Base-by-base conservation (phyloP, 192 early-diverging fungal species). In the Pilobolus umbonatus region DNA sequence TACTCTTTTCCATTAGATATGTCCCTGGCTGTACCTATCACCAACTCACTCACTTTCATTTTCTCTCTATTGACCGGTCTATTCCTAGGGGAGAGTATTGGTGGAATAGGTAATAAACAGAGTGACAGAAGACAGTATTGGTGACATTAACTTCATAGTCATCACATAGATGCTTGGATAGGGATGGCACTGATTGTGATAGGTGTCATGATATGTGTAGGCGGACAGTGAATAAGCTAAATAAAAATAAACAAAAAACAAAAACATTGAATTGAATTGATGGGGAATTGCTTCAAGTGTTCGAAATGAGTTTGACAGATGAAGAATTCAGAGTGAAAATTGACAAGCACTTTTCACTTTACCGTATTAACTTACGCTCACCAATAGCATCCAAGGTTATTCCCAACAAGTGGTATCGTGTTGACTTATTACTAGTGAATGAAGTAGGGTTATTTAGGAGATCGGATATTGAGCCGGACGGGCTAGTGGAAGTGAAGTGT, bases 1-100 rank as follows among this genome's bases (percentile, higher is more conserved):
- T 52, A 28, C 11, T 11, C 3, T n/a, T 39, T 31, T 19, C 17
- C 21, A 15, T 35, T 73, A 64, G 94, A 96, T 56, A 79, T 98
- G 14, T 93, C 93, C 19, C 72, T 93, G 24, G 92, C 93, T 3
- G 90, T 96, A 12, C 93, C 94, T 0, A 92, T 96, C 19, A 89
- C 93, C 43, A 95, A 94, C 69, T 88, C 90, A 42, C 74, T 97
- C 25, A 89, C 94, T 0, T 86, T 96, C 61, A 85, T 89, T 24
- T 88, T 95, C 51, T 96, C 93, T 0, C 71, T 86, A 26, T 57
- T 96, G 19, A 85, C 89, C 0, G 92, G 92, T 14, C 72, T 79
- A 7, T 67, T 90, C 3, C 54, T 98, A 7, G 95, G 93, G 5
- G 95, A 98, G 64, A 61, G 81, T 19, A 60, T 85, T 25, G 87